Evolutionary conservation across 2,329 filamentous ascomycete genomes (phyloP).

Genomic region (Dryadomyces quercivorus): DNA sequence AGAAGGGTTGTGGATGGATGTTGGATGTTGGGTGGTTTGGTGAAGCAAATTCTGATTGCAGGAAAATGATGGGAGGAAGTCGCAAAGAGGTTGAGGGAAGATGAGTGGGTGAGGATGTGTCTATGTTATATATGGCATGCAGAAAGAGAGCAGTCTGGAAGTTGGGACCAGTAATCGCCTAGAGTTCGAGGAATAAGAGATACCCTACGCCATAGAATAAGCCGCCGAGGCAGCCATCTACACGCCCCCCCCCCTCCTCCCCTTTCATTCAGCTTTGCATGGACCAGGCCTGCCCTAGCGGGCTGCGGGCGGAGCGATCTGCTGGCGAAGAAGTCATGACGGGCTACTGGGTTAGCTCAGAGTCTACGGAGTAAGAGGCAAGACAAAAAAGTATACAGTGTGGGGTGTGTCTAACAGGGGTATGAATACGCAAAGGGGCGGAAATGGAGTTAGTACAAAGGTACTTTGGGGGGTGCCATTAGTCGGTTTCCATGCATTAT

Average conservation of each 20-base stretch:
- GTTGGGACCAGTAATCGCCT: not conserved
- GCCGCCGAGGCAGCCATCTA: conserved; percentile 2
- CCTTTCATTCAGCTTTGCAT: conserved; percentile 8
- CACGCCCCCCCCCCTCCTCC: not conserved
- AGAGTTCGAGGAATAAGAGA: not conserved
- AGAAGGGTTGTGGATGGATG: not conserved
- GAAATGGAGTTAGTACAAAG: not conserved
- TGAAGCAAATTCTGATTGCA: not conserved
- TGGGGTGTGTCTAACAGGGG: not conserved
- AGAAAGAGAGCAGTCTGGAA: not conserved
- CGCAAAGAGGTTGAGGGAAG: not conserved
- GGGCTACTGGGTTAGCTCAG: not conserved
- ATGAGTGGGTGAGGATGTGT: conserved; percentile 1
- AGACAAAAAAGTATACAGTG: not conserved
- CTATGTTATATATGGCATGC: conserved; percentile 1
- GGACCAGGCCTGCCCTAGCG: conserved; percentile 7
- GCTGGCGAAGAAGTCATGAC: not conserved
- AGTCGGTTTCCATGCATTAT: not conserved
- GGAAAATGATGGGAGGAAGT: not conserved
- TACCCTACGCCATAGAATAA: not conserved
- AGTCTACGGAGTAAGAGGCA: not conserved
- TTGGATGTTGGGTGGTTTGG: not conserved
- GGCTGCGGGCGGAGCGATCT: conserved; percentile 4
- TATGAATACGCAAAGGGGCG: not conserved
- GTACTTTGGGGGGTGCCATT: not conserved